Evolutionary conservation across 805 yeast species (phyloP).

Genomic region (Starmerella khaoyaiensis): DNA sequence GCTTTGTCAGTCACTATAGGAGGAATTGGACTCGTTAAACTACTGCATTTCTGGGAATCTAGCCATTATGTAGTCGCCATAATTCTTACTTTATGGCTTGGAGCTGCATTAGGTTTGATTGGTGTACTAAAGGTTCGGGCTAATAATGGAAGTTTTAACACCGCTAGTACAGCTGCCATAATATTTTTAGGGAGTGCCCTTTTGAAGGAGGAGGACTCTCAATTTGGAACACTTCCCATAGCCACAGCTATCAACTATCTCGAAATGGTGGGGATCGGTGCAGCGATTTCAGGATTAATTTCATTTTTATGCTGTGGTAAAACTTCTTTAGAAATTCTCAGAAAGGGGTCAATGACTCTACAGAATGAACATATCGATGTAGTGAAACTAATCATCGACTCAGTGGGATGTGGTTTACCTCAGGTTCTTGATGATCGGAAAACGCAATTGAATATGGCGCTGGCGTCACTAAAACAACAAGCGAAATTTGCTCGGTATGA

Average conservation of each 20-base stretch:
- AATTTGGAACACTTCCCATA: conserved; percentile 45
- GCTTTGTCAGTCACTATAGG: conserved; percentile 33
- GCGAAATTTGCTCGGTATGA: conserved; percentile 55
- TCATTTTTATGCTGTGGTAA: conserved; percentile 55
- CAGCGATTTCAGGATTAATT: conserved; percentile 41
- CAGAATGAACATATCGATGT: conserved; percentile 31
- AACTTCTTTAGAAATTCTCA: conserved; percentile 22
- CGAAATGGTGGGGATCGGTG: conserved; percentile 48
- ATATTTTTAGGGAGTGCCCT: conserved; percentile 58
- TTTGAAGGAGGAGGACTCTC: conserved; percentile 58
- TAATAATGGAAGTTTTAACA: conserved; percentile 56
- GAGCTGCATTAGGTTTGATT: conserved; percentile 49
- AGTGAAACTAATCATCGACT: conserved; percentile 40
- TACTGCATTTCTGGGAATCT: conserved; percentile 28
- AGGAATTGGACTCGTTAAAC: conserved; percentile 30
- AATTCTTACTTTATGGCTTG: conserved; percentile 38
- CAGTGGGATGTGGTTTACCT: conserved; percentile 26
- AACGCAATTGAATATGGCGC: conserved; percentile 17
- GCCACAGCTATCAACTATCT: conserved; percentile 42
- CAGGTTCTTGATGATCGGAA: neutral
- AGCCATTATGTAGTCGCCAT: conserved; percentile 40
- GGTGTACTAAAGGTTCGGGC: conserved; percentile 60
- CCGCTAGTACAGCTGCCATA: conserved; percentile 68
- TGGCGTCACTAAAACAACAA: conserved; percentile 31
- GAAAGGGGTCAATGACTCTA: conserved; percentile 31